Base-by-base conservation (phyloP, 2,329 filamentous ascomycete species). In the Arthroderma uncinatum region DNA sequence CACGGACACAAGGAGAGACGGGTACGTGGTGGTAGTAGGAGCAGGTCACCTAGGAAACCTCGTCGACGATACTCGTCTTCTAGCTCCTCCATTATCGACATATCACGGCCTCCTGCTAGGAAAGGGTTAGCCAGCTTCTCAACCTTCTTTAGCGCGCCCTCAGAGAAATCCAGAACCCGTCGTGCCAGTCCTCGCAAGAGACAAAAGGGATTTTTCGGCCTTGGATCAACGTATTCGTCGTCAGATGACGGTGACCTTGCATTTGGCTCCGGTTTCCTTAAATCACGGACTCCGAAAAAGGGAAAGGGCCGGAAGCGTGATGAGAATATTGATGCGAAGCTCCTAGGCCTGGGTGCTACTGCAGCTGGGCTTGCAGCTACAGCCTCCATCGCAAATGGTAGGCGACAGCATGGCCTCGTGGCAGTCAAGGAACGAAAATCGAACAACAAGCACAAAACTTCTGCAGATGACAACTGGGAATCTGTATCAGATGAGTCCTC, bases 181-280 rank as follows among this genome's bases (percentile, higher is more conserved):
- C 65, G 62, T 58, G 67, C 67, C 40, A 72, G 75, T 62, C 76
- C 75, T 57, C 76, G 73, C 61, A 75, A 66, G 21, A 73, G 71
- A 60, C 71, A 71, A 62, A 63, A 76, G 39, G 71, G 67, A 55
- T 70, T 84, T 42, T 79, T 77, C 57, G 57, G 59, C 78, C 82
- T 63, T 37, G 56, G 53, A 44, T 59, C 59, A 64, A 84, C 80
- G 1, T 87, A 83, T 1, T 84, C 82, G 1, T 86, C 83, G 0
- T 85, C 83, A 0, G 75, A 86, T 56, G 82, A 86, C 68, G 81
- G 79, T 19, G 85, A 88, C 65, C 71, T 87, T 59, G 84, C 84
- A 8, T 87, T 86, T 66, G 84, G 84, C 8, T 77, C 73, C 56
- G 84, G 69, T 36, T 59, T 71, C 1, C 69, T 67, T 36, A 70